These are phyloP conservation scores for Phytophthora fragariae DNA, from an alignment of 352 stramenopile species.

Conservation along the genomic window DNA sequence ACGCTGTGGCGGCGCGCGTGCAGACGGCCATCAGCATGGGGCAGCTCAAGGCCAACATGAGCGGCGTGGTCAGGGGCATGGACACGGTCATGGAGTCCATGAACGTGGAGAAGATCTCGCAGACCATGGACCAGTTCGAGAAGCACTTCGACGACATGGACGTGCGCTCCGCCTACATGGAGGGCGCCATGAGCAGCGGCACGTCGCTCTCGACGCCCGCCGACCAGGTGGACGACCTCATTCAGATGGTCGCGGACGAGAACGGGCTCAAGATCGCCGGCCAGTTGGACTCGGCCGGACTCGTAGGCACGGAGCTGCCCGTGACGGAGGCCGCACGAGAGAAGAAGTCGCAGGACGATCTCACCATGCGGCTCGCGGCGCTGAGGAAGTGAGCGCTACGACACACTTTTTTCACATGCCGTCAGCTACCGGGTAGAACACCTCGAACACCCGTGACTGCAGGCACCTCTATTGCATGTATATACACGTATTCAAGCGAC, in stretches of 20 bases:
- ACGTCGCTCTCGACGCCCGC: conserved; percentile 96
- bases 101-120: conserved; percentile 98
- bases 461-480: background rate
- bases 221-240: conserved; percentile 97
- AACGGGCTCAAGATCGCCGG: conserved; percentile 96
- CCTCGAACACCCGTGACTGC: conserved; percentile 3
- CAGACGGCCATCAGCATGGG: conserved; percentile 98
- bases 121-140: conserved; percentile 99
- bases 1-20: conserved; percentile 95
- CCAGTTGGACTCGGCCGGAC: conserved; percentile 93
- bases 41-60: conserved; percentile 96
- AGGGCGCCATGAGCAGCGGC: conserved; percentile 96
- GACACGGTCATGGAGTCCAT: conserved; percentile 96
- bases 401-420: background rate
- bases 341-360: conserved; percentile 84
- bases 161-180: conserved; percentile 98
- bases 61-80: conserved; percentile 97
- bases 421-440: background rate
- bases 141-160: conserved; percentile 99
- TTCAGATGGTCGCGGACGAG: conserved; percentile 98
- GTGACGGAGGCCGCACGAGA: conserved; percentile 72
- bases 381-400: conserved; percentile 64
- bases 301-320: conserved; percentile 80
- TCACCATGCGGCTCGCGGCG: conserved; percentile 84
- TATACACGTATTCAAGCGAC: background rate